Conservation (phyloP, 768 basidiomycete genomes). For the Mycena floridula region DNA sequence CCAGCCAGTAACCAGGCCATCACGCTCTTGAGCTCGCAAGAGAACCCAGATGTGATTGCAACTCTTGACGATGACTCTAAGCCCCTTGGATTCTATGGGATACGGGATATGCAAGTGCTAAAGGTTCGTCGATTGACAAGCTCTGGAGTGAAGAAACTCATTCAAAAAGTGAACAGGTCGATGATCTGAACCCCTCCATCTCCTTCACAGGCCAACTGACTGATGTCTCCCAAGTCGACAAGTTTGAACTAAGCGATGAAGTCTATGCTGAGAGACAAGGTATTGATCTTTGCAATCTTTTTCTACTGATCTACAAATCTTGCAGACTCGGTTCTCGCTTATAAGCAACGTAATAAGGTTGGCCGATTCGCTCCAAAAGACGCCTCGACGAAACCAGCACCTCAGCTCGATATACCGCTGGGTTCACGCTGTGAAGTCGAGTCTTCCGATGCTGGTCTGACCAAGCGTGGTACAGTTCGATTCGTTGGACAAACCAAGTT, state of each 20-base stretch:
- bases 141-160: too few species aligned
- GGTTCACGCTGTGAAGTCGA: conserved; percentile 84
- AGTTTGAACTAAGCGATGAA: conserved; percentile 81
- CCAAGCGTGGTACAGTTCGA: conserved; percentile 78
- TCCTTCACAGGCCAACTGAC: conserved; percentile 80
- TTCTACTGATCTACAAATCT: conserved; percentile 3
- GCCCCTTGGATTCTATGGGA: conserved; percentile 68
- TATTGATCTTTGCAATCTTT: conserved; percentile 17
- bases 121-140: conserved; percentile 43
- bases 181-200: conserved; percentile 68
- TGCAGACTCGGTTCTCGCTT: conserved; percentile 82
- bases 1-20: conserved; percentile 68
- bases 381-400: conserved; percentile 21
- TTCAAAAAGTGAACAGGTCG: conserved; percentile 37
- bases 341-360: conserved; percentile 81
- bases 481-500: conserved; percentile 82
- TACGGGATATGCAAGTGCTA: conserved; percentile 73
- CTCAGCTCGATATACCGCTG: conserved; percentile 44
- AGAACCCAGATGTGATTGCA: conserved; percentile 41
- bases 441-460: conserved; percentile 58
- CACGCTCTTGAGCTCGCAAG: conserved; percentile 52
- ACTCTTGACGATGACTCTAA: conserved; percentile 60
- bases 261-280: conserved; percentile 82
- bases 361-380: conserved; percentile 76
- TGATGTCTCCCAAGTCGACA: conserved; percentile 83